Evolutionary conservation across 2,329 filamentous ascomycete species (phyloP), one percentile per base, ranked within the genome.

Genomic region (Sphaerostilbella broomeana): DNA sequence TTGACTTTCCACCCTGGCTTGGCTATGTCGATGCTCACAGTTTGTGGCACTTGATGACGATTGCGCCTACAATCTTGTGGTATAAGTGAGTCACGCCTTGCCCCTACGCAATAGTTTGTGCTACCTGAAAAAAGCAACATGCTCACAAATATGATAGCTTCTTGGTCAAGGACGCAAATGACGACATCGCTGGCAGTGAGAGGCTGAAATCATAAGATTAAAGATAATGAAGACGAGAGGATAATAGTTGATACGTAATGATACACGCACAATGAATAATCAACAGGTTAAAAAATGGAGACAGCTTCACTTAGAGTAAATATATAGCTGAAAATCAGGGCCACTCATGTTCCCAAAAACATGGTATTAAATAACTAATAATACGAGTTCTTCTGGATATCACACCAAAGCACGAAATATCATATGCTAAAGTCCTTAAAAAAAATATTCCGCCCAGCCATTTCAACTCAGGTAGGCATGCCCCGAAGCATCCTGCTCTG

Each of bases 1-100:
- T 97, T 47, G 92, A 98, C 62, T 98, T 98, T 55, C 78, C 92
- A 38, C 92, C 92, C 2, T 73, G 85, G 65, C 72, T 76, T 60
- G 85, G 86, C 6, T 79, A 83, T 60, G 64, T 98, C 35, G 92
- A 98, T 70, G 92, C 92, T 4, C 92, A 98, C 65, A 89, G 86
- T 55, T 62, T 98, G 47, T 98, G 92, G 92, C 92, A 98, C 72
- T 60, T 95, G 46, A 87, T 89, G 41, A 98, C 92, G 0, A 90
- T 98, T 35, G 75, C 76, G 21, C 92, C 92, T 8, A 86, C 86
- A 0, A 69, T 92, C 35, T 75, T 94, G 69, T 95, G 86, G 86
- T 98, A 98, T 62, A 88, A 84, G 89, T 97, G 68, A 72, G 87
- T 80, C 27, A 31, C 4, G 37, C 40, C 24, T 5, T 12, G 5